Base-by-base conservation (phyloP, 192 early-diverging fungal species). In the Entomortierella beljakovae region DNA sequence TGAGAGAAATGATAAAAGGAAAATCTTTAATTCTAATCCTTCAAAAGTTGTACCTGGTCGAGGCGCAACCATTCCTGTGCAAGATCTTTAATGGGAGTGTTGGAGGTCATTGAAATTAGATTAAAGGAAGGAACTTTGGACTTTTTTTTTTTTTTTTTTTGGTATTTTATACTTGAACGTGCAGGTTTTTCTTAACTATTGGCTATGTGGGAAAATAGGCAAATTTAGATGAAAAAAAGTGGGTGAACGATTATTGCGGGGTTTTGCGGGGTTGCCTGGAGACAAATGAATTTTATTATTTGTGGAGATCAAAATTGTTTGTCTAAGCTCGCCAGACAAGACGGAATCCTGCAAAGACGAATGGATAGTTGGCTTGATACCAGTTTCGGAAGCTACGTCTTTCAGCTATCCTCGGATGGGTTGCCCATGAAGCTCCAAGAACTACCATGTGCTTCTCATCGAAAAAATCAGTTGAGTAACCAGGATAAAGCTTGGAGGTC, bases 391-490 rank as follows among this genome's bases (percentile, higher is more conserved):
- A 95, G 7, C 90, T 88, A 52, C 80, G 65, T 22, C 97, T 66
- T 25, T 82, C 82, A 8, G 90, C 90, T 16, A 97, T 86, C 9
- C 89, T 52, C 10, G 93, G 93, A 55, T 93, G 91, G 0, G 97
- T 98, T 10, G 94, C 94, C 91, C 94, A 98, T 2, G 88, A 90
- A 0, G 76, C 97, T 51, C 97, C 97, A 31, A 96, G 65, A 18
- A 98, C 84, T 1, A 95, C 88, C 66, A 87, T 83, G 81, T 98
- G 95, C 60, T 94, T 92, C 28, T 82, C 89, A 68, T 98, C 95
- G 72, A 97, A 96, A 63, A 98, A 98, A 72, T 98, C 95, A 3
- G 85, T 70, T 4, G 94, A 94, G 82, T 98, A 98, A 1, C 94
- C 95, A 11, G 95, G 95, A 70, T 97, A 98, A 38, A 93, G 66